A percentile compares a stretch with the other conserved stretches of the same genome.
phyloP scores from a whole-genome alignment of 2,329 filamentous ascomycete genomes.

The Aspergillus awamori region DNA sequence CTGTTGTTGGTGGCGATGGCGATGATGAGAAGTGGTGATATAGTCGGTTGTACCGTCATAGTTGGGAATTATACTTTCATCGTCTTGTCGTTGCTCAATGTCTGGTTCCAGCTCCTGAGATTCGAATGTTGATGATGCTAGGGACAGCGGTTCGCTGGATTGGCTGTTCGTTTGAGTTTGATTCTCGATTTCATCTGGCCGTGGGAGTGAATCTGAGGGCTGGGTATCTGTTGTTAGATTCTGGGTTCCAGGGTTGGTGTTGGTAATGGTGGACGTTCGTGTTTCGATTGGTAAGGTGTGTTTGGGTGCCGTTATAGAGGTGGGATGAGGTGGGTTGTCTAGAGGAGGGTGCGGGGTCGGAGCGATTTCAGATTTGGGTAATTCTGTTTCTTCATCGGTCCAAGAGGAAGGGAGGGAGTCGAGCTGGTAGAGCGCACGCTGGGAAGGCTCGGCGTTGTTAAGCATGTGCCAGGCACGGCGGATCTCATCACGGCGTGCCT shows the following conservation, averaged over 20 bases:
- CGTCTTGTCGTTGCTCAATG: background rate
- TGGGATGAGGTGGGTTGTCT: background rate
- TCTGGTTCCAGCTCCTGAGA: constrained; percentile 19
- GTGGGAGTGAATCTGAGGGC: background rate
- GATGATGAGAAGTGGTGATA: no score
- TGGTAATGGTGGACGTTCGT: background rate
- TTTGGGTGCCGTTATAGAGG: background rate
- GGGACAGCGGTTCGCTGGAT: constrained; percentile 24
- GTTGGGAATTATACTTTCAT: background rate
- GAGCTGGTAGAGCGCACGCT: constrained; percentile 25
- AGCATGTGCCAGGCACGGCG: constrained; percentile 32
- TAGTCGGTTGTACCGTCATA: background rate
- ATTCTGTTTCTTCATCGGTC: constrained; percentile 7
- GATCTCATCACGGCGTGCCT: constrained; percentile 27
- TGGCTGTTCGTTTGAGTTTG: constrained; percentile 12
- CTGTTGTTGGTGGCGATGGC: background rate
- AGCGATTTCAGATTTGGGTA: background rate
- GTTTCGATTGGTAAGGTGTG: background rate
- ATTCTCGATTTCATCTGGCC: background rate
- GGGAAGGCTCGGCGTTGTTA: constrained; percentile 19
- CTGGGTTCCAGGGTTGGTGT: background rate
- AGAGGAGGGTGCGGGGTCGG: background rate
- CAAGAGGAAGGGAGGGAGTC: constrained; percentile 34
- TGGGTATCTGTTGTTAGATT: background rate
- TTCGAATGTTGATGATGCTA: constrained; percentile 32